Evolutionary conservation across 2,329 filamentous ascomycete genomes (phyloP).

Genomic region (Rachicladosporium sp.): DNA sequence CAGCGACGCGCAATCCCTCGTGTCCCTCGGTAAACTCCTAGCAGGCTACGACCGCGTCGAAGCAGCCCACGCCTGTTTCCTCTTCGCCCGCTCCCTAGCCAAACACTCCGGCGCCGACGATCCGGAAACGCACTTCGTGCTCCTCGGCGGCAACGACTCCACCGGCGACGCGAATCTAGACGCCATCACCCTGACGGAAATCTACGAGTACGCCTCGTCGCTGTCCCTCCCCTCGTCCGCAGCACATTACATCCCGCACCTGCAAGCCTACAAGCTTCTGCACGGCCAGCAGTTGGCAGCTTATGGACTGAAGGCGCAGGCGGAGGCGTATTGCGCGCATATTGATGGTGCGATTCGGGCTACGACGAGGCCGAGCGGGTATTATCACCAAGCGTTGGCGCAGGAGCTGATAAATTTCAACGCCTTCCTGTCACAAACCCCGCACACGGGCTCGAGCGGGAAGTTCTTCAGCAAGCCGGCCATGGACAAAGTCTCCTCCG

Average conservation of each 20-base stretch:
- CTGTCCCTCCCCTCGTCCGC: slow-evolving; percentile 41
- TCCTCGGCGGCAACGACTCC: slow-evolving; percentile 77
- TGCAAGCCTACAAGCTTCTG: slow-evolving; percentile 82
- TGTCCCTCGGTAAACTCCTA: slow-evolving; percentile 69
- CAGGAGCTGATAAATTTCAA: slow-evolving; percentile 69
- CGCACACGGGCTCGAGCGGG: slow-evolving; percentile 46
- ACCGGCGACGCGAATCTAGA: slow-evolving; percentile 65
- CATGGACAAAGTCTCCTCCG: slow-evolving; percentile 89
- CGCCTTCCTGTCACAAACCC: slow-evolving; percentile 71
- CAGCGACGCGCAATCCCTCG: slow-evolving; percentile 64
- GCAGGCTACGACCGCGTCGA: slow-evolving; percentile 77
- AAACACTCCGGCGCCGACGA: slow-evolving; percentile 79
- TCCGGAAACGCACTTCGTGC: slow-evolving; percentile 60
- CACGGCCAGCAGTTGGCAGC: slow-evolving; percentile 78
- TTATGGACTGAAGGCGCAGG: slow-evolving; percentile 67
- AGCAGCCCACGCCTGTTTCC: slow-evolving; percentile 85
- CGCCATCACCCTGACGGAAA: slow-evolving; percentile 82
- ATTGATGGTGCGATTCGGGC: slow-evolving; percentile 65
- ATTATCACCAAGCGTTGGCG: slow-evolving; percentile 68
- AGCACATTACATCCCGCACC: slow-evolving; percentile 52
- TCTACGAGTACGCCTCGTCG: slow-evolving; percentile 81
- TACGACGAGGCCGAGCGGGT: slow-evolving; percentile 72
- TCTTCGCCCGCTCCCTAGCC: slow-evolving; percentile 63
- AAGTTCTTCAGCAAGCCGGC: slow-evolving; percentile 89
- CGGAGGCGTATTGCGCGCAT: slow-evolving; percentile 80